Evolutionary conservation across 2,329 filamentous ascomycete genomes (phyloP), one percentile per base, ranked within the genome.

Genomic region (Aspergillus quadricinctus): DNA sequence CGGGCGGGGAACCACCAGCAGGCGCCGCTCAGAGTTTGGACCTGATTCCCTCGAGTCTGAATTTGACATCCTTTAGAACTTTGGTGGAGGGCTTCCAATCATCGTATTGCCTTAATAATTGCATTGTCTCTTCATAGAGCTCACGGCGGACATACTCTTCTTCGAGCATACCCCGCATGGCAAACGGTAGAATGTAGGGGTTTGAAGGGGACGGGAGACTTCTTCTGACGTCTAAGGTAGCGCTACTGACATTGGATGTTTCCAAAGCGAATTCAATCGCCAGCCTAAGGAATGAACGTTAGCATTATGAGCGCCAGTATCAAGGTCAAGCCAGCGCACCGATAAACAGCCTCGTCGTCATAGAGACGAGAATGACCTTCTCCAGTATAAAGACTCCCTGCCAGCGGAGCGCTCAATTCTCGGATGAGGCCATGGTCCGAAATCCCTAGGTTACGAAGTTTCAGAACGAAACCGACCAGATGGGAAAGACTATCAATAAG

Each of bases 321-420:
- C 17, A 23, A 10, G 23, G 21, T 25, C 27, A 23, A 48, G 28
- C 37, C 3, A 19, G 76, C 81, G 66, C 78, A 86, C 75, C 89
- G 85, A 72, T 97, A 99, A 21, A 97, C 89, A 43, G 86, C 84
- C 4, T 86, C 81, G 55, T 99, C 94, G 65, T 95, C 92, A 72
- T 99, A 97, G 4, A 99, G 83, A 46, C 92, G 84, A 5, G 91
- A 96, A 75, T 99, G 94, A 1, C 94, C 94, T 68, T 96, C 93
- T 48, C 94, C 94, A 8, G 87, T 86, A 68, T 97, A 97, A 0
- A 99, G 80, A 55, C 89, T 95, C 27, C 94, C 94, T 0, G 94
- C 94, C 1, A 99, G 81, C 2, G 94, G 91, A 1, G 88, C 82
- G 1, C 90, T 95, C 10, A 99, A 81, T 73, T 99, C 94, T 49